Evolutionary conservation across 2,329 filamentous ascomycete genomes (phyloP), one percentile per base, ranked within the genome.

Genomic region (Emydomyces testavorans): DNA sequence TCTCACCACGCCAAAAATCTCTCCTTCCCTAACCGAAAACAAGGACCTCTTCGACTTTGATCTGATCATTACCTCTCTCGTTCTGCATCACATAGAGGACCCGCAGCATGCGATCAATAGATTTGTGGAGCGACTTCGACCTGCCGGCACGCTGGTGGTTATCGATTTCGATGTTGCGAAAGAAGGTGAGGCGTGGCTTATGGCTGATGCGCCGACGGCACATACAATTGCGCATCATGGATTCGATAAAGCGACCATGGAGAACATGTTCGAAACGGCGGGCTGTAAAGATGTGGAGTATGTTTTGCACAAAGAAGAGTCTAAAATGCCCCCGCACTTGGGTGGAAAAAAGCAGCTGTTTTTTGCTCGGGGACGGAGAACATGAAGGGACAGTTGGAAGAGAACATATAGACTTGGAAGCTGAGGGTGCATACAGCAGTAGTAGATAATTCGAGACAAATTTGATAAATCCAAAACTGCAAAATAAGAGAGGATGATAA

Each of bases 21-120:
- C 26, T 1, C 16, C 40, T 8, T 28, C 39, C 10, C 37, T 46
- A 3, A n/a, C 37, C 23, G 36, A 44, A 7, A 38, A 37, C 11
- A 47, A 50, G 16, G 52, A 53, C 11, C 48, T 52, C 26, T 51
- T 47, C 37, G 46, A 50, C n/a, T 55, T 55, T 23, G 52, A 55
- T 32, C 49, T 55, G 6, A 47, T 48, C 8, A 49, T 50, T 34
- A 48, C 41, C 21, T 44, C 35, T 31, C 21, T 52, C 4, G 52
- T 52, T 13, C 44, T 55, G 24, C 53, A 55, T 31, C 53, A 55
- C 28, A 40, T 55, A 20, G 46, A 45, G 15, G 35, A 55, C 16
- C 48, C 50, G 18, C 42, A 49, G 29, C 15, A 15, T 6, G 21
- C 45, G 6, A 26, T 54, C 21, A 48, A 46, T 13, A 16, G 29